phyloP scores from a whole-genome alignment of 2,329 filamentous ascomycete genomes.

The Elsinoe arachidis region DNA sequence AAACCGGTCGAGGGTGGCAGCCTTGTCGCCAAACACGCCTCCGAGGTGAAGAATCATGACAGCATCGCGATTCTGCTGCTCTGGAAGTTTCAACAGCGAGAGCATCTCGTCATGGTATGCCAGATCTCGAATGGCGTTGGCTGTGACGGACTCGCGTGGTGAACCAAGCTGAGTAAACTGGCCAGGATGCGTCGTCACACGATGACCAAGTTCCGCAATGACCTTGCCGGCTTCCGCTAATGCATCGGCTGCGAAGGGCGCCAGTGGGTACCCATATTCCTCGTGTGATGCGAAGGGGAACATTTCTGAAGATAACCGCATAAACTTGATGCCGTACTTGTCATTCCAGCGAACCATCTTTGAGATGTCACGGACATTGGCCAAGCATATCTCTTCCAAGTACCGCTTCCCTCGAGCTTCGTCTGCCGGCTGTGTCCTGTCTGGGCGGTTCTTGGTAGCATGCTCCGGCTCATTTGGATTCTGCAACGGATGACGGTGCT shows the following conservation, averaged over 20 bases:
- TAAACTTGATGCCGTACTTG: slow-evolving; percentile 81
- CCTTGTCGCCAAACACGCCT: slow-evolving; percentile 80
- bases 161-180: slow-evolving; percentile 89
- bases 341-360: slow-evolving; percentile 92
- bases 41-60: slow-evolving; percentile 95
- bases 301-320: slow-evolving; percentile 91
- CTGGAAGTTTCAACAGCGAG: slow-evolving; percentile 63
- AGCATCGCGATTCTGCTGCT: slow-evolving; percentile 72
- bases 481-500: slow-evolving; percentile 73
- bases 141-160: slow-evolving; percentile 66
- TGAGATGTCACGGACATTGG: slow-evolving; percentile 72
- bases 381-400: slow-evolving; percentile 66
- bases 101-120: slow-evolving; percentile 85
- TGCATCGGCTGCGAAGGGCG: slow-evolving; percentile 70
- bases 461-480: slow-evolving; percentile 72
- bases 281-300: slow-evolving; percentile 90
- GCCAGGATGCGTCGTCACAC: slow-evolving; percentile 83
- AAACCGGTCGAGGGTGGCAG: slow-evolving; percentile 68
- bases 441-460: slow-evolving; percentile 74
- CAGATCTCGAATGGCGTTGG: slow-evolving; percentile 69
- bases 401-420: slow-evolving; percentile 59
- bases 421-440: slow-evolving; percentile 61
- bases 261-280: slow-evolving; percentile 77
- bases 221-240: slow-evolving; percentile 69
- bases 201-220: slow-evolving; percentile 68